Conservation (phyloP, 2,329 filamentous ascomycete species). For the Cercospora beticola region DNA sequence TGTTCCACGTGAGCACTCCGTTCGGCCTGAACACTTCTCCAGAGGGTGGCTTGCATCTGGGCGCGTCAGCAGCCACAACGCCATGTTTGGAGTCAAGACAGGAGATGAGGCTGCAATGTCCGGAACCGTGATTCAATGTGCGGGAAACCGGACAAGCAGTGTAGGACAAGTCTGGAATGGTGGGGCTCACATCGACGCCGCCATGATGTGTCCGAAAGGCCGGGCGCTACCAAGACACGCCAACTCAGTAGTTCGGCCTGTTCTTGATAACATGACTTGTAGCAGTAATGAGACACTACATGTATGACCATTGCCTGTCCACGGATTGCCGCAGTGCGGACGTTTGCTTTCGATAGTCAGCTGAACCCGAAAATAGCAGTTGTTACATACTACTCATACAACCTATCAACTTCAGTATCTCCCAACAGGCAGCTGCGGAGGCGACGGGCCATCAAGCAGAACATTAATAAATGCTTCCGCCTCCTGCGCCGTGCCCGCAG, state of each 20-base stretch:
- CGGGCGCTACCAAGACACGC: not conserved
- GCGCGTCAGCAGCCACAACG: not conserved
- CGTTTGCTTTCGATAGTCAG: not conserved
- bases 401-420: not conserved
- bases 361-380: not conserved
- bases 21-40: not conserved
- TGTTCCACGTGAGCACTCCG: not conserved
- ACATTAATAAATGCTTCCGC: conserved; percentile 59
- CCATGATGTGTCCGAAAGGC: not conserved
- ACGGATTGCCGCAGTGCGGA: no score
- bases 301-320: not conserved
- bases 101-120: not conserved
- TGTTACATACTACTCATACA: not conserved
- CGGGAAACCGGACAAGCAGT: not conserved
- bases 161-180: not conserved
- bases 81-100: not conserved
- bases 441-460: not conserved
- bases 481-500: conserved; percentile 60
- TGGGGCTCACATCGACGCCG: not conserved
- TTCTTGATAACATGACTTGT: not conserved
- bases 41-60: not conserved
- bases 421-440: not conserved
- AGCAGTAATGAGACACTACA: not conserved
- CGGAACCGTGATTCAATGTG: not conserved
- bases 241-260: not conserved